Percentiles rank a stretch among this genome's conserved stretches.
These are phyloP conservation scores for Ogataea populi-albae DNA, from an alignment of 805 yeast genomes.

Conservation along the genomic window DNA sequence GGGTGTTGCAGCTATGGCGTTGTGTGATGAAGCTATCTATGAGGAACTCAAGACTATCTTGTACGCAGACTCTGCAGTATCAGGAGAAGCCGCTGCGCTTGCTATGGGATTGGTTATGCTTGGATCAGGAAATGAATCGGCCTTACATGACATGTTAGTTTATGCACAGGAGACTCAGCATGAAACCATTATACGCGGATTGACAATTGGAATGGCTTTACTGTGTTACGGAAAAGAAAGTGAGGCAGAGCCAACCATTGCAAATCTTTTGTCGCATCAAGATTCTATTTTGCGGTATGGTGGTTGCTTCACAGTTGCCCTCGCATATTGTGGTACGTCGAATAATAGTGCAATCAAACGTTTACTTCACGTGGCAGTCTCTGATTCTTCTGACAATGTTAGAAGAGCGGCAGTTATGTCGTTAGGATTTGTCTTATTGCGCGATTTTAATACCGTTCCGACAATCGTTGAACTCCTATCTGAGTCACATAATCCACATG, in stretches of 20 bases:
- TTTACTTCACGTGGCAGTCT: constrained; percentile 88
- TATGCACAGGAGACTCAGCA: constrained; percentile 96
- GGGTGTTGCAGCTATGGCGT: constrained; percentile 97
- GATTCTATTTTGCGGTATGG: constrained; percentile 89
- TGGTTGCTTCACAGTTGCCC: constrained; percentile 89
- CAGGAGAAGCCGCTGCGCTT: constrained; percentile 95
- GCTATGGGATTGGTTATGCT: constrained; percentile 96
- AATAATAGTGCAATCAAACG: constrained; percentile 82
- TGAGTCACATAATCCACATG: constrained; percentile 96
- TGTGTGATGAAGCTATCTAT: constrained; percentile 67
- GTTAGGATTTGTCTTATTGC: constrained; percentile 84
- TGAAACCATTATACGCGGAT: constrained; percentile 91
- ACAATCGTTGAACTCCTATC: constrained; percentile 89
- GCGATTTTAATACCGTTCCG: constrained; percentile 92
- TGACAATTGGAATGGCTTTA: constrained; percentile 85
- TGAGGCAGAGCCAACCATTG: constrained; percentile 67
- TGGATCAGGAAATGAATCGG: constrained; percentile 76
- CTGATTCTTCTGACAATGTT: constrained; percentile 94
- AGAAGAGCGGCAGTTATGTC: constrained; percentile 94
- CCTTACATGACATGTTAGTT: constrained; percentile 74
- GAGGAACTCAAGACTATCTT: constrained; percentile 81
- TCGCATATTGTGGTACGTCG: constrained; percentile 97
- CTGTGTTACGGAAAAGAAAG: constrained; percentile 84
- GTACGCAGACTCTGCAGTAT: constrained; percentile 86
- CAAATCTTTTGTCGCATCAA: constrained; percentile 65